Percentiles rank a stretch among this genome's conserved stretches.
These are phyloP conservation scores for Crucibulum laeve DNA, from an alignment of 768 basidiomycete species.

Conservation along the genomic window DNA sequence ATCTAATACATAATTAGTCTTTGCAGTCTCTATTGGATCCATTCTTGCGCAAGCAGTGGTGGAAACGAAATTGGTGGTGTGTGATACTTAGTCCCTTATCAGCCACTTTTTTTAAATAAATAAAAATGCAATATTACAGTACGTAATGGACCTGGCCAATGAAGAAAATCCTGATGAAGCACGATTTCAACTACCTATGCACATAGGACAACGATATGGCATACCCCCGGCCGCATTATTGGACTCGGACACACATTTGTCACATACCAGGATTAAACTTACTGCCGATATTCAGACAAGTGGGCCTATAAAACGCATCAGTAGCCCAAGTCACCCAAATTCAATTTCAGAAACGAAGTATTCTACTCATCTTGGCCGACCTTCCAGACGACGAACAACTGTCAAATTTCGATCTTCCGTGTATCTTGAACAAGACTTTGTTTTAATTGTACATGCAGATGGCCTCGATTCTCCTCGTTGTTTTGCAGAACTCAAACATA, in stretches of 20 bases:
- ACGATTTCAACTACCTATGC: slow-evolving; percentile 50
- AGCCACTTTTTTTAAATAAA: too few species aligned
- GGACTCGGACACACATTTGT: slow-evolving; percentile 20
- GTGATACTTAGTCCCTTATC: slow-evolving; percentile 9
- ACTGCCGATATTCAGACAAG: slow-evolving; percentile 45
- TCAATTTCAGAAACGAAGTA: slow-evolving; percentile 27
- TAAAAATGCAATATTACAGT: too few species aligned
- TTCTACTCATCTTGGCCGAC: slow-evolving; percentile 24
- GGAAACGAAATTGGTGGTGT: slow-evolving; percentile 36
- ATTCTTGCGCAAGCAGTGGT: slow-evolving; percentile 39
- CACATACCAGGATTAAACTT: slow-evolving; percentile 33
- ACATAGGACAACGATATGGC: slow-evolving; percentile 51
- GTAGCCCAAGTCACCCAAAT: slow-evolving; percentile 39
- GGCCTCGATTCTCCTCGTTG: slow-evolving; percentile 52
- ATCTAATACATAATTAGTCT: slow-evolving; percentile 29
- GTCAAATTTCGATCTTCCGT: slow-evolving; percentile 32
- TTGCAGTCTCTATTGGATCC: slow-evolving; percentile 54
- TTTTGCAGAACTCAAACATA: slow-evolving; percentile 41
- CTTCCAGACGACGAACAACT: slow-evolving; percentile 35
- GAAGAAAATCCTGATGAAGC: slow-evolving; percentile 43
- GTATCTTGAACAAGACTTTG: slow-evolving; percentile 46
- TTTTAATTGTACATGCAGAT: slow-evolving; percentile 42
- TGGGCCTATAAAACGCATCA: slow-evolving; percentile 32
- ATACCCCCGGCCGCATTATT: slow-evolving; percentile 31
- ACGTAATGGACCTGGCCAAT: slow-evolving; percentile 48